These are phyloP conservation scores for Hydnum rufescens DNA, from an alignment of 768 basidiomycete genomes.

Conservation along the genomic window DNA sequence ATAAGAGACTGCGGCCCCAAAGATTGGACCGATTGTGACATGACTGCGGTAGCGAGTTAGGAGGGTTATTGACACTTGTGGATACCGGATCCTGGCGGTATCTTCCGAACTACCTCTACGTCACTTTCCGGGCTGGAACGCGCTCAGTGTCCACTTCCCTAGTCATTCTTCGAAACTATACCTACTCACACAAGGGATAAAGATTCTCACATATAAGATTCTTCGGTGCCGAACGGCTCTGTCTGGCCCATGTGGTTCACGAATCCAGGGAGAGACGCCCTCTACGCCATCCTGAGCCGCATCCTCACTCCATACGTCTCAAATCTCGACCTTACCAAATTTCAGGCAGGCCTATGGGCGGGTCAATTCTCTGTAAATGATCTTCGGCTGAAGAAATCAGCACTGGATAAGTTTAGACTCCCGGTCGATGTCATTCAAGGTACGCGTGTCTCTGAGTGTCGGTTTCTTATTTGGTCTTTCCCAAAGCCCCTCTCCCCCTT, in stretches of 20 bases:
- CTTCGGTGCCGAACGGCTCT: background rate
- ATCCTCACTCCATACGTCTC: slow-evolving; percentile 90
- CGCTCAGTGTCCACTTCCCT: too few species aligned
- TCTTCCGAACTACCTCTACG: too few species aligned
- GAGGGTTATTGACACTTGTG: too few species aligned
- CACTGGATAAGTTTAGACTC: slow-evolving; percentile 83
- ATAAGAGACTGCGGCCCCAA: background rate
- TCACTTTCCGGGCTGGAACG: too few species aligned
- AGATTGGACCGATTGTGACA: background rate
- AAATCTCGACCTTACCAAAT: slow-evolving; percentile 85
- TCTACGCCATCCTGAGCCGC: slow-evolving; percentile 76
- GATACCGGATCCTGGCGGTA: too few species aligned
- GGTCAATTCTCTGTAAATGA: slow-evolving; percentile 68
- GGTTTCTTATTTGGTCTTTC: background rate
- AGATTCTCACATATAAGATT: too few species aligned
- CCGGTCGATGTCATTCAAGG: slow-evolving; percentile 93
- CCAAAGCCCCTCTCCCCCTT: background rate
- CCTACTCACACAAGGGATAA: too few species aligned
- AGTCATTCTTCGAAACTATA: too few species aligned
- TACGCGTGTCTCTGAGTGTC: slow-evolving; percentile 14
- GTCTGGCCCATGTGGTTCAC: slow-evolving; percentile 53
- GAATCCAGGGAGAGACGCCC: slow-evolving; percentile 67
- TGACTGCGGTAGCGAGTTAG: background rate
- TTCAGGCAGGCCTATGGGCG: slow-evolving; percentile 82
- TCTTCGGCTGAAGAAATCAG: slow-evolving; percentile 77